These are phyloP conservation scores for Yamadazyma epiphylla DNA, from an alignment of 1,139 yeast species.

Conservation along the genomic window DNA sequence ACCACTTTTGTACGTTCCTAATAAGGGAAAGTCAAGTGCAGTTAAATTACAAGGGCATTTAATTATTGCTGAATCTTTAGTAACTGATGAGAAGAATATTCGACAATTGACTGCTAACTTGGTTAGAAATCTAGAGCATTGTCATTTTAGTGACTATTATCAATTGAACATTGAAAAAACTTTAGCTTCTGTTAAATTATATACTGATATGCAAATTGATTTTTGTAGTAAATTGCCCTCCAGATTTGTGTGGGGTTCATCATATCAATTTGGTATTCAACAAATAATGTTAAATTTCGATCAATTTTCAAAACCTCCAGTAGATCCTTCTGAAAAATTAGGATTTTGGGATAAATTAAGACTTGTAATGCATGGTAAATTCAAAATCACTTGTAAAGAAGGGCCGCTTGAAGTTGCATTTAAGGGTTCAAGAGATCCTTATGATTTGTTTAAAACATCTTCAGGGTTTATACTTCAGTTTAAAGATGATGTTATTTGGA, in stretches of 20 bases:
- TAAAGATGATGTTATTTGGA: slow-evolving; percentile 36
- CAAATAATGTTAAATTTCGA: slow-evolving; percentile 79
- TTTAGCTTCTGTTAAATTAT: slow-evolving; percentile 70
- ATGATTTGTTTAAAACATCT: slow-evolving; percentile 33
- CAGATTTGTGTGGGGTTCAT: slow-evolving; percentile 80
- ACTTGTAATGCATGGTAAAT: slow-evolving; percentile 46
- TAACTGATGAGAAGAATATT: slow-evolving; percentile 40
- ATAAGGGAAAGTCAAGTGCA: slow-evolving; percentile 4
- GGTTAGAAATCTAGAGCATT: slow-evolving; percentile 21
- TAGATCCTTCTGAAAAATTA: slow-evolving; percentile 57
- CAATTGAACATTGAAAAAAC: slow-evolving; percentile 71
- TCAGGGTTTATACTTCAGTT: slow-evolving; percentile 42
- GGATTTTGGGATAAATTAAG: slow-evolving; percentile 62
- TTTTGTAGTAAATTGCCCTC: slow-evolving; percentile 59
- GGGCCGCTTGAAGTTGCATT: slow-evolving; percentile 51
- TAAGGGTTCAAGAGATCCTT: slow-evolving; percentile 47
- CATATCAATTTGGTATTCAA: slow-evolving; percentile 80
- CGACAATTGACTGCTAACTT: slow-evolving; percentile 64
- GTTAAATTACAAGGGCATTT: slow-evolving; percentile 44
- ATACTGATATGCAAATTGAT: slow-evolving; percentile 54
- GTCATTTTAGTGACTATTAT: slow-evolving; percentile 44
- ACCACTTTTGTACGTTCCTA: slow-evolving; percentile 46
- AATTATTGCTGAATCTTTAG: slow-evolving; percentile 45
- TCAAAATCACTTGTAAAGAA: slow-evolving; percentile 26
- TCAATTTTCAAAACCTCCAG: slow-evolving; percentile 75